These are phyloP conservation scores for Coemansia sp. DNA, from an alignment of 192 early-diverging fungal genomes.

Conservation along the genomic window DNA sequence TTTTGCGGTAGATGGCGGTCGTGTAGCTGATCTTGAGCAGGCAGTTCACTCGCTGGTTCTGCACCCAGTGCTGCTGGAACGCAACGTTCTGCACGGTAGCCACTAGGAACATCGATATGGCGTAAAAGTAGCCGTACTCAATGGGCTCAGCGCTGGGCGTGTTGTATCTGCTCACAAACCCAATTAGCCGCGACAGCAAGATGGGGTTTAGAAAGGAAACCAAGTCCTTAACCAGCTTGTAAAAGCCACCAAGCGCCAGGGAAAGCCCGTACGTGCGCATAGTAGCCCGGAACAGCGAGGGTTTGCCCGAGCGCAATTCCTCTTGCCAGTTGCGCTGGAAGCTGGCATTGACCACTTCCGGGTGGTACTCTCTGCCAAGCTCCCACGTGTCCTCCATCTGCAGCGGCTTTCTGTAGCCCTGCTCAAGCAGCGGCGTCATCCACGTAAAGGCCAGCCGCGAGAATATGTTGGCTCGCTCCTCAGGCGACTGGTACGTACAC, in stretches of 20 bases:
- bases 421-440: constrained; percentile 84
- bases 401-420: constrained; percentile 74
- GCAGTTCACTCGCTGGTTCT: constrained; percentile 81
- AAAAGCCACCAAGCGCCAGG: constrained; percentile 73
- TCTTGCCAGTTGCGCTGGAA: constrained; percentile 79
- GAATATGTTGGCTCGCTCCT: constrained; percentile 81
- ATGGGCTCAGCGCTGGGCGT: constrained; percentile 60
- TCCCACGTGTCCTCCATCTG: constrained; percentile 78
- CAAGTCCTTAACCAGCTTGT: constrained; percentile 80
- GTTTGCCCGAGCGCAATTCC: constrained; percentile 60
- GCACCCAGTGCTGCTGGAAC: constrained; percentile 91
- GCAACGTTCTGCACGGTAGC: constrained; percentile 80
- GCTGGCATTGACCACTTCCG: constrained; percentile 59
- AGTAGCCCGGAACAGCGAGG: constrained; percentile 71
- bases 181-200: constrained; percentile 73
- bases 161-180: constrained; percentile 63
- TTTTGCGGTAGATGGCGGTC: constrained; percentile 89
- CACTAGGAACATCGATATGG: constrained; percentile 76
- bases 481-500: constrained; percentile 55
- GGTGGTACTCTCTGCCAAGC: constrained; percentile 62
- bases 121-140: constrained; percentile 78
- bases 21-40: constrained; percentile 74
- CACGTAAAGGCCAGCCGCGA: constrained; percentile 81
- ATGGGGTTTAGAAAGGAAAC: constrained; percentile 83
- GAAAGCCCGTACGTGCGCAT: constrained; percentile 66